Conservation (phyloP, 2,329 filamentous ascomycete species). For the Fusarium poae region DNA sequence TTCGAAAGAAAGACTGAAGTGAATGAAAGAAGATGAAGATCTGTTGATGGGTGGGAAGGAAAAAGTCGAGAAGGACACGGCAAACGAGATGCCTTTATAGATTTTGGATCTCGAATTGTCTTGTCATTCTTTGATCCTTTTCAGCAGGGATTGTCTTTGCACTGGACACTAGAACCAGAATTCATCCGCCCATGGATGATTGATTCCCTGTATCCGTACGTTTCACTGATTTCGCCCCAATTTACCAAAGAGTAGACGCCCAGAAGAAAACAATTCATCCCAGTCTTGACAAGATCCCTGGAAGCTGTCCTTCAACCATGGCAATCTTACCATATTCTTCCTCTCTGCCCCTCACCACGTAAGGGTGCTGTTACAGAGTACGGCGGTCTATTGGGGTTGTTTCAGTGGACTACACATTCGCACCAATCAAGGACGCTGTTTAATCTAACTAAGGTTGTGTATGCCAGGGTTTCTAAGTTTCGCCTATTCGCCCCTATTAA, state of each 20-base stretch:
- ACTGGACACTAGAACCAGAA: not conserved
- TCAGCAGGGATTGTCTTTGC: constrained; percentile 4
- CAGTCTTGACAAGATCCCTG: not conserved
- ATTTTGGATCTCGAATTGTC: constrained; percentile 10
- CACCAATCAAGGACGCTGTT: constrained; percentile 21
- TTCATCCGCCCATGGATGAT: constrained; percentile 9
- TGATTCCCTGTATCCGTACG: not conserved
- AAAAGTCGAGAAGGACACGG: constrained; percentile 10
- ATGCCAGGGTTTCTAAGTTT: constrained; percentile 1
- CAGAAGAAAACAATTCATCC: constrained; percentile 16
- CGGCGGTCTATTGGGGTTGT: constrained; percentile 13
- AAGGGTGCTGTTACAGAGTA: constrained; percentile 23
- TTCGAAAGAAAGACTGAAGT: constrained; percentile 37
- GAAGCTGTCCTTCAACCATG: not conserved
- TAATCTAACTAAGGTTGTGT: constrained; percentile 3
- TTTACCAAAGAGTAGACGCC: constrained; percentile 9
- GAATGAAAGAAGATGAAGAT: constrained; percentile 37
- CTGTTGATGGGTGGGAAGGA: constrained; percentile 20
- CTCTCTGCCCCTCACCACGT: not conserved
- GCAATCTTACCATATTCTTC: not conserved
- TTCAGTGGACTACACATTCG: constrained; percentile 15
- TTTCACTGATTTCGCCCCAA: constrained; percentile 4
- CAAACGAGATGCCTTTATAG: constrained; percentile 24
- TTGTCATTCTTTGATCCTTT: constrained; percentile 3
- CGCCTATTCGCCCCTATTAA: constrained; percentile 1